Percentiles rank a stretch among this genome's conserved stretches.
These are phyloP conservation scores for Rhododendron ovatum DNA, from an alignment of 148 eudicot species.

Conservation along the genomic window DNA sequence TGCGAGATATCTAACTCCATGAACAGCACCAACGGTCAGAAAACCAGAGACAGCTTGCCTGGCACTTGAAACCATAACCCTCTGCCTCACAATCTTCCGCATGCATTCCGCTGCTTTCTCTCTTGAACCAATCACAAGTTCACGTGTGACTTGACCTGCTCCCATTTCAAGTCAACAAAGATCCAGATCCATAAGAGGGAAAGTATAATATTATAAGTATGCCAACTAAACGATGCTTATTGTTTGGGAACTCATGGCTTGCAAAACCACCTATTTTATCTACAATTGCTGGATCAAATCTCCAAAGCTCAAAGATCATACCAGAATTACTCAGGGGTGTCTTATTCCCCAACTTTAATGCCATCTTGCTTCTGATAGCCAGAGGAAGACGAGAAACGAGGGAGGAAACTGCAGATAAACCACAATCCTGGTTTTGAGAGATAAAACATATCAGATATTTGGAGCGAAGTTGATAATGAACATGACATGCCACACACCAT, in stretches of 20 bases:
- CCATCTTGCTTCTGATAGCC: constrained; percentile 52
- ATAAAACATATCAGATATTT: constrained; percentile 10
- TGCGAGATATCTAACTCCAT: constrained; percentile 60
- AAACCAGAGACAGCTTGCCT: constrained; percentile 90
- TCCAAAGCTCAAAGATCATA: constrained; percentile 16
- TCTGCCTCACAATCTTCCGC: constrained; percentile 60
- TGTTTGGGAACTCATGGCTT: background rate
- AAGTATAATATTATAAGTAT: too few species aligned
- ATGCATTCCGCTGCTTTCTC: constrained; percentile 63
- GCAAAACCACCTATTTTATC: background rate
- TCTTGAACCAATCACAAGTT: constrained; percentile 48
- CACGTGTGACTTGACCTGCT: constrained; percentile 33
- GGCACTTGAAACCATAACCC: constrained; percentile 76
- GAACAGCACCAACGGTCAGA: constrained; percentile 60
- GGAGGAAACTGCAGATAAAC: constrained; percentile 50
- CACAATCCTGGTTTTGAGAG: constrained; percentile 57
- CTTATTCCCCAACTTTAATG: constrained; percentile 40
- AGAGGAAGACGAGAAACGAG: constrained; percentile 68
- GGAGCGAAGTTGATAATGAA: background rate
- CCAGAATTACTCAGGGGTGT: constrained; percentile 38
- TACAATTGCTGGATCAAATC: background rate
- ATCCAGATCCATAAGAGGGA: background rate
- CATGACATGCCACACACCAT: background rate
- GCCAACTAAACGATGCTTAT: background rate
- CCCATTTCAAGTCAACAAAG: background rate